Percentiles rank a stretch among this genome's conserved stretches.
Evolutionary conservation across 2,329 filamentous ascomycete genomes (phyloP).

Genomic region (Westerdykella ornata): DNA sequence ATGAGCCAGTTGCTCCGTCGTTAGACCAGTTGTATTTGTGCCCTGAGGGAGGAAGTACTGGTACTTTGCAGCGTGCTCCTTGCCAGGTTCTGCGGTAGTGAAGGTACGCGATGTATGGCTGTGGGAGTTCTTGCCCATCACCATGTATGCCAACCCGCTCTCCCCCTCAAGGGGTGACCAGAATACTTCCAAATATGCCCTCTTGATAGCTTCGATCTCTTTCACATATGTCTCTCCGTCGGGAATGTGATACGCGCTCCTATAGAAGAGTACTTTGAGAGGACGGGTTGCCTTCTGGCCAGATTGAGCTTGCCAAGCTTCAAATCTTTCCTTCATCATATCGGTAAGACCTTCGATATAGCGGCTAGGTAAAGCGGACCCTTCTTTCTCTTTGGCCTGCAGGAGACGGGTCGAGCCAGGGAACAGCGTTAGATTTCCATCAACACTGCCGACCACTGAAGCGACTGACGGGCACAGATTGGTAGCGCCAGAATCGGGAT

Average conservation of each 20-base stretch:
- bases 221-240: no score
- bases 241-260: neutral
- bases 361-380: neutral
- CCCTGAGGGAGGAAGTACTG: neutral
- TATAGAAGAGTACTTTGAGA: slow-evolving; percentile 2
- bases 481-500: slow-evolving; percentile 1
- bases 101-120: no score
- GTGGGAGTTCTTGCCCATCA: no score
- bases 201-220: neutral
- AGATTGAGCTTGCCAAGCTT: no score
- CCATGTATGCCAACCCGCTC: no score
- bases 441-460: slow-evolving; percentile 2
- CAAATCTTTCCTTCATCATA: slow-evolving; percentile 3
- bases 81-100: no score
- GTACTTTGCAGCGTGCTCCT: slow-evolving; percentile 1
- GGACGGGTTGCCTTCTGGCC: no score
- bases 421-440: neutral
- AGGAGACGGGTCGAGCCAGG: slow-evolving; percentile 1
- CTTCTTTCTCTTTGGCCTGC: neutral
- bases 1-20: no score
- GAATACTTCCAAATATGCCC: neutral
- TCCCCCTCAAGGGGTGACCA: no score
- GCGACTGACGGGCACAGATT: slow-evolving; percentile 5
- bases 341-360: neutral
- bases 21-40: no score